Evolutionary conservation across 208 protist species (phyloP).

Genomic region (Dictyostelium gargantuum): DNA sequence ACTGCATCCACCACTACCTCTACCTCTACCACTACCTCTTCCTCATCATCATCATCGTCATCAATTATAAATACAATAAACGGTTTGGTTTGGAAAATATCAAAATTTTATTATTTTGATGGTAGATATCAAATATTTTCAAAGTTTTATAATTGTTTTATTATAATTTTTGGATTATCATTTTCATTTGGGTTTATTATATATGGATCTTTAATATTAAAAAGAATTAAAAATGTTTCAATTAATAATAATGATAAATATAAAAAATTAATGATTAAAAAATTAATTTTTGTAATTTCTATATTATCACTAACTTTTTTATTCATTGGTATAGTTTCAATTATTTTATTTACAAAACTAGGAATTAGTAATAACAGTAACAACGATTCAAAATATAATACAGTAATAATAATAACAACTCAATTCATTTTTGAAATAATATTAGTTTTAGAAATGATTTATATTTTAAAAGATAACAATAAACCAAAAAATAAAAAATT

Average conservation of each 20-base stretch:
- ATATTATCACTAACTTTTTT: conserved; percentile 37
- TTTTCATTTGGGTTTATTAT: conserved; percentile 19
- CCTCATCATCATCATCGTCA: neutral
- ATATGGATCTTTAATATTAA: conserved; percentile 8
- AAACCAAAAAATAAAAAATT: no score
- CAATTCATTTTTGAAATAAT: conserved; percentile 20
- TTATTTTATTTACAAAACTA: neutral
- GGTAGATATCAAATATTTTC: neutral
- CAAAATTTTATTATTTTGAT: neutral
- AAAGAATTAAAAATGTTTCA: neutral
- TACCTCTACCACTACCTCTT: no score
- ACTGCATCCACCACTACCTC: neutral
- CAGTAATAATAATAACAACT: neutral
- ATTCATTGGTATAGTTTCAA: neutral
- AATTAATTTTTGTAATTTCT: conserved; percentile 1
- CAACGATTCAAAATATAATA: neutral
- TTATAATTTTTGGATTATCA: neutral
- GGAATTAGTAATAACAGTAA: neutral
- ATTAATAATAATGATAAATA: neutral
- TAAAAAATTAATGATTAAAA: neutral
- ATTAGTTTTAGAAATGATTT: conserved; percentile 20
- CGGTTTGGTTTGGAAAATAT: no score
- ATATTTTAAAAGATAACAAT: neutral
- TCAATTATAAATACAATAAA: no score
- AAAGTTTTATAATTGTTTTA: neutral